phyloP scores from a whole-genome alignment of 441 rosid genomes.

The Gossypium lobatum region DNA sequence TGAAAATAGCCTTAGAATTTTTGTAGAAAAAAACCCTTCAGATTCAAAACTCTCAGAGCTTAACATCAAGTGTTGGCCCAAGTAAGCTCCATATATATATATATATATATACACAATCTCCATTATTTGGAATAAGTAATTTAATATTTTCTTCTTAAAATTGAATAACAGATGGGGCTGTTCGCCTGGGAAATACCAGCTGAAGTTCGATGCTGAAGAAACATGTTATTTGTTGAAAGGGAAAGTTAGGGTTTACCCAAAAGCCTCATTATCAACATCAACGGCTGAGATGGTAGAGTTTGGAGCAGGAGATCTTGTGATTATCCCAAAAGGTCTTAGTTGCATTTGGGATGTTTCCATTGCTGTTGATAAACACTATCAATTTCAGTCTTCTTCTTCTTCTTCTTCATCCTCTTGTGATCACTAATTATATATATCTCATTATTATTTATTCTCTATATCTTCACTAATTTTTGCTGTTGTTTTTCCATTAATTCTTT shows the following conservation, averaged over 20 bases:
- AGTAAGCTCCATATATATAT: constrained; percentile 36
- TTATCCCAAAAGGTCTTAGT: constrained; percentile 72
- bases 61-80: constrained; percentile 93
- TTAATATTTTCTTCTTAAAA: neutral
- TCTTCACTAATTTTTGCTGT: neutral
- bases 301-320: constrained; percentile 89
- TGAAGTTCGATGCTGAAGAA: constrained; percentile 87
- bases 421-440: neutral
- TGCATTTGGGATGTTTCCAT: constrained; percentile 90
- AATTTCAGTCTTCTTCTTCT: constrained; percentile 68
- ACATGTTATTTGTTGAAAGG: constrained; percentile 80
- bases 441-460: neutral
- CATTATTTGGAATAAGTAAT: neutral
- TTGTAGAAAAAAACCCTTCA: constrained; percentile 65
- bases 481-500: neutral
- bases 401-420: constrained; percentile 19
- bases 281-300: constrained; percentile 57
- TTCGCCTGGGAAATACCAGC: constrained; percentile 79
- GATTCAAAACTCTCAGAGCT: constrained; percentile 56
- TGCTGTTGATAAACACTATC: constrained; percentile 85
- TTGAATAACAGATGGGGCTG: constrained; percentile 53
- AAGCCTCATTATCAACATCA: constrained; percentile 24
- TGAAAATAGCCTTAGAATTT: constrained; percentile 38
- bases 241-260: constrained; percentile 68
- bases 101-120: neutral